Conservation (phyloP, 2,329 filamentous ascomycete genomes). For the Colletotrichum liriopes region DNA sequence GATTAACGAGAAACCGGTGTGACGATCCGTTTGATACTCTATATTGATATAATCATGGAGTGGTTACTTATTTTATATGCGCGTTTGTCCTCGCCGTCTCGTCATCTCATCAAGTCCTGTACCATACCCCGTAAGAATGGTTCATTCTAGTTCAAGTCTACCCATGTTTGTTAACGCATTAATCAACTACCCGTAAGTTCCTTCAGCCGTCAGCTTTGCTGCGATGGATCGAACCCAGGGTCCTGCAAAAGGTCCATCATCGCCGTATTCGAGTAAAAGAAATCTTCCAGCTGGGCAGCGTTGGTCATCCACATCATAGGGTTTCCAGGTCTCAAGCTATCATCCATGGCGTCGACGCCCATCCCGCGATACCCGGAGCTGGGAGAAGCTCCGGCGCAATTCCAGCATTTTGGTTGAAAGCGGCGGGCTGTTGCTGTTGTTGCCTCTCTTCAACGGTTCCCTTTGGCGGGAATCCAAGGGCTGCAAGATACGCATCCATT, state of each 20-base stretch:
- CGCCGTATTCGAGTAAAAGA: conserved; percentile 57
- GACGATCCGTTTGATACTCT: no score
- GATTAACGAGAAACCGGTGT: no score
- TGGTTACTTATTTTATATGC: no score
- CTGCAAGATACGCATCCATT: conserved; percentile 67
- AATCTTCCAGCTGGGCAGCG: conserved; percentile 55
- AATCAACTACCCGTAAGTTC: rapidly evolving
- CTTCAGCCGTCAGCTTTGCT: background rate
- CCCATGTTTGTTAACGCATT: no score
- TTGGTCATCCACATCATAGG: conserved; percentile 56
- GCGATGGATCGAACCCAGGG: background rate
- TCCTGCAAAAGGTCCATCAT: conserved; percentile 56
- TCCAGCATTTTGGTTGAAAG: conserved; percentile 32
- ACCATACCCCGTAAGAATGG: no score
- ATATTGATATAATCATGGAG: no score
- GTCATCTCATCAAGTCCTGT: no score
- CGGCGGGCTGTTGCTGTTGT: conserved; percentile 13
- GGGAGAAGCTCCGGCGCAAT: background rate
- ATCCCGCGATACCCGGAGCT: background rate
- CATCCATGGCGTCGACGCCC: conserved; percentile 9
- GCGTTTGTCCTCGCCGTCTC: no score
- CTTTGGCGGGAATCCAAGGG: conserved; percentile 60
- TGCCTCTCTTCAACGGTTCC: background rate
- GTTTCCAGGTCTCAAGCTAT: conserved; percentile 38
- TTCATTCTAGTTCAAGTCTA: no score